Conservation (phyloP, 176 grass and related monocot species). For the Sorghum bicolor region DNA sequence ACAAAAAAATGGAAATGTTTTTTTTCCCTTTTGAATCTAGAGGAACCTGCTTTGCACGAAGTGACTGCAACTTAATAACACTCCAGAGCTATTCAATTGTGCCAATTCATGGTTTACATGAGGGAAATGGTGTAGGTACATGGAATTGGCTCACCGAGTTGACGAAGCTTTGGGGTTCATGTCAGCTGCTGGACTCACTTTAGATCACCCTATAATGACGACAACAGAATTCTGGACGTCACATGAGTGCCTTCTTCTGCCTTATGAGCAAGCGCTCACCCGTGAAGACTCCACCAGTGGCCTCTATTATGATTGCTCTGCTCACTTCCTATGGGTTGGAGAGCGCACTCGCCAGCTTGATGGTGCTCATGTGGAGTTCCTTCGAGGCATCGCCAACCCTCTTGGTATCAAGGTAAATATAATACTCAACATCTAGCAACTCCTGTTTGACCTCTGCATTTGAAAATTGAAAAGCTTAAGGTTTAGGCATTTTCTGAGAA, state of each 20-base stretch:
- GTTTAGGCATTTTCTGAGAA: background rate
- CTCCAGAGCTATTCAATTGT: background rate
- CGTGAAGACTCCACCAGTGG: slow-evolving; percentile 86
- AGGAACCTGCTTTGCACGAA: background rate
- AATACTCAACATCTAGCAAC: background rate
- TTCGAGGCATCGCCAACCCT: slow-evolving; percentile 80
- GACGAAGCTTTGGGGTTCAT: slow-evolving; percentile 94
- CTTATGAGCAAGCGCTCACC: slow-evolving; percentile 81
- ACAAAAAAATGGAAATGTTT: background rate
- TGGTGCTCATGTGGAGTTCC: slow-evolving; percentile 85
- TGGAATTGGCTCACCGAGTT: slow-evolving; percentile 82
- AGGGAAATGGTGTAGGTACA: slow-evolving; percentile 57
- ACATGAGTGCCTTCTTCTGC: slow-evolving; percentile 91
- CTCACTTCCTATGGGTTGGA: slow-evolving; percentile 88
- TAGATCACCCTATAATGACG: slow-evolving; percentile 87
- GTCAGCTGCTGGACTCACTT: slow-evolving; percentile 73
- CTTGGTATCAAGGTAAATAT: slow-evolving; percentile 82
- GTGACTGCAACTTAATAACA: background rate
- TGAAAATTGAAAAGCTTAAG: background rate
- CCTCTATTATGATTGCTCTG: slow-evolving; percentile 81
- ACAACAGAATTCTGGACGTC: slow-evolving; percentile 93
- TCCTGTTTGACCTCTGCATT: background rate
- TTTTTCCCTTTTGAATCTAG: background rate
- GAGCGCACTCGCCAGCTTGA: slow-evolving; percentile 95
- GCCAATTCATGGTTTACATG: slow-evolving; percentile 13